Evolutionary conservation across 257 asterid species (phyloP), one percentile per base, ranked within the genome.

Genomic region (Ilex aquifolium): DNA sequence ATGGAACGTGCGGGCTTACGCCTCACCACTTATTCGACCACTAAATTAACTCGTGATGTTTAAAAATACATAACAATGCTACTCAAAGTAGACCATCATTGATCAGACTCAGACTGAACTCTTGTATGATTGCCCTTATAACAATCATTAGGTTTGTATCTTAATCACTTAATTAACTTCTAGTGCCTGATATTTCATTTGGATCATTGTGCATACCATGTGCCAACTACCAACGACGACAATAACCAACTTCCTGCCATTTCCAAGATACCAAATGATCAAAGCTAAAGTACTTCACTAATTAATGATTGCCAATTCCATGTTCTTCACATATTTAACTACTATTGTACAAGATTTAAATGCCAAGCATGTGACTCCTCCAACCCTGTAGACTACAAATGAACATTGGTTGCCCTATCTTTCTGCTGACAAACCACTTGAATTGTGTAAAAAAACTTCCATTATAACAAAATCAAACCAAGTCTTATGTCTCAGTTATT

Each of bases 201-300:
- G 54, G 51, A 12, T 6, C 29, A 42, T 65, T 44, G 59, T 69
- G 68, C 73, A 54, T 56, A 65, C 73, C 82, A 76, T 76, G 82
- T 72, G 82, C 76, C 71, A 58, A 61, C 65, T 62, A 70, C 67
- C 11, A 59, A 66, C 66, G 49, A 61, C 36, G 62, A 44, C 72
- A 64, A 64, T 58, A 65, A 65, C 68, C 64, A 68, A 72, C 55
- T 31, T 50, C 48, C 16, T 55, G 27, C 27, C 58, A 59, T 11
- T 49, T 66, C 50, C 66, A 61, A 11, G 32, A 16, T 65, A 10
- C 30, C 15, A 13, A 39, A 13, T 30, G 40, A 69, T 13, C 17
- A 6, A 31, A 31, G 14, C 14, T 13, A 21, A 62, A 67, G 59
- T 66, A 57, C 58, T 58, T 59, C 52, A 16, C 57, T 59, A 63